Percentiles rank a stretch among this genome's conserved stretches.
Evolutionary conservation across 1,284 basidiomycete species (phyloP).

Genomic region (Malassezia globosa): DNA sequence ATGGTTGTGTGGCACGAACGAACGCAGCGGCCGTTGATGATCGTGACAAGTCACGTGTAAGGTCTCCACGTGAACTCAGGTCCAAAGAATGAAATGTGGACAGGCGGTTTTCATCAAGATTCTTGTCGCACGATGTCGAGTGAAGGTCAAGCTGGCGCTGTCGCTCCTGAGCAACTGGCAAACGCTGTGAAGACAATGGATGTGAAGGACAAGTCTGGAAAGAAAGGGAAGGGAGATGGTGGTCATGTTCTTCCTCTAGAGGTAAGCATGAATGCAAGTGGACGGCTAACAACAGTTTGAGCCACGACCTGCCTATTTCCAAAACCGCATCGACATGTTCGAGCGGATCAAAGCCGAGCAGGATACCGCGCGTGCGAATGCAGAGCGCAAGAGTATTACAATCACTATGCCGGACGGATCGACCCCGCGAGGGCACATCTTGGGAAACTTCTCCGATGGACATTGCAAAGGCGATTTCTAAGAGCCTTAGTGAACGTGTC

Average conservation of each 20-base stretch:
- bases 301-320: conserved; percentile 76
- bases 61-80: conserved; percentile 4
- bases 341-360: conserved; percentile 78
- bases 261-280: not conserved
- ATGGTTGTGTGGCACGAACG: conserved; percentile 7
- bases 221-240: conserved; percentile 13
- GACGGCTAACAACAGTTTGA: conserved; percentile 54
- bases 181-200: conserved; percentile 11
- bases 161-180: conserved; percentile 11
- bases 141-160: conserved; percentile 1
- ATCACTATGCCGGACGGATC: conserved; percentile 82
- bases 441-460: conserved; percentile 97
- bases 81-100: not conserved
- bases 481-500: conserved; percentile 74
- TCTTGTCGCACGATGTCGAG: conserved; percentile 11
- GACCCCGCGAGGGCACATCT: conserved; percentile 65
- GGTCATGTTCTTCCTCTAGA: conserved; percentile 2
- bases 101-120: not conserved
- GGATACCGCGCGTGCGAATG: conserved; percentile 65
- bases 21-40: too few species aligned
- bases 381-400: conserved; percentile 71
- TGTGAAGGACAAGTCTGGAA: conserved; percentile 7
- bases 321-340: conserved; percentile 78
- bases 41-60: conserved; percentile 11
- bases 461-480: conserved; percentile 74